A percentile compares a stretch with the other conserved stretches of the same genome.
These are phyloP conservation scores for Sporisorium graminicola DNA, from an alignment of 1,284 basidiomycete species.

Conservation along the genomic window DNA sequence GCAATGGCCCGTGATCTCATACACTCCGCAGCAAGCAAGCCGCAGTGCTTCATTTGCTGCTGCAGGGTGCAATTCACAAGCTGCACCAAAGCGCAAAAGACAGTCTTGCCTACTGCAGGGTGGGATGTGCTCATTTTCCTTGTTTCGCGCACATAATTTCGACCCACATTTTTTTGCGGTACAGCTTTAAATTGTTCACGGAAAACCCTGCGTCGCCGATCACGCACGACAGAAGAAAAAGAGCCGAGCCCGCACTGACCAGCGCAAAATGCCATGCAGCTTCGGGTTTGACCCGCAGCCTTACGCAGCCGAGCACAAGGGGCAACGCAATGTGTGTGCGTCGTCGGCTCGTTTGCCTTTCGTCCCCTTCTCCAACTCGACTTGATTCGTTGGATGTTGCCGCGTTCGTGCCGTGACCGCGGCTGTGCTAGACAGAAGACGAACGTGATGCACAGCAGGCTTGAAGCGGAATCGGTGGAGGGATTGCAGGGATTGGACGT, in stretches of 20 bases:
- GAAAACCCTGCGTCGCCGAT: constrained; percentile 15
- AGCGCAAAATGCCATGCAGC: not conserved
- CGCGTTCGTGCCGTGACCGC: no score
- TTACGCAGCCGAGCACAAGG: not conserved
- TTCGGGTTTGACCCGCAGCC: constrained; percentile 16
- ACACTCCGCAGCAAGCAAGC: not conserved
- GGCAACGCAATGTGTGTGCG: no score
- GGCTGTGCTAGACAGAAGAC: no score
- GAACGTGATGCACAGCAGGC: no score
- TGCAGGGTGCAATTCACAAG: no score
- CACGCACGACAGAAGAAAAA: constrained; percentile 12
- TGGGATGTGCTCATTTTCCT: not conserved
- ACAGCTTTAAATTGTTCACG: constrained; percentile 13
- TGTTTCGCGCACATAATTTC: constrained; percentile 17
- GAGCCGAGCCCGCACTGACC: constrained; percentile 9
- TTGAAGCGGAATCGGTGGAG: no score
- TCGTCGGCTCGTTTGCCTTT: no score
- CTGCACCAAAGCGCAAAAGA: not conserved
- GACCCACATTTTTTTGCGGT: not conserved
- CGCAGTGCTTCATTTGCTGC: not conserved
- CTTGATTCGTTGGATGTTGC: no score
- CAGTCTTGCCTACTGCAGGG: constrained; percentile 3
- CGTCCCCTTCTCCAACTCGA: no score
- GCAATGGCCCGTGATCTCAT: not conserved
- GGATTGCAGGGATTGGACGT: not conserved